These are phyloP conservation scores for Scenedesmus sp. DNA, from an alignment of 163 green algal genomes.

Conservation along the genomic window DNA sequence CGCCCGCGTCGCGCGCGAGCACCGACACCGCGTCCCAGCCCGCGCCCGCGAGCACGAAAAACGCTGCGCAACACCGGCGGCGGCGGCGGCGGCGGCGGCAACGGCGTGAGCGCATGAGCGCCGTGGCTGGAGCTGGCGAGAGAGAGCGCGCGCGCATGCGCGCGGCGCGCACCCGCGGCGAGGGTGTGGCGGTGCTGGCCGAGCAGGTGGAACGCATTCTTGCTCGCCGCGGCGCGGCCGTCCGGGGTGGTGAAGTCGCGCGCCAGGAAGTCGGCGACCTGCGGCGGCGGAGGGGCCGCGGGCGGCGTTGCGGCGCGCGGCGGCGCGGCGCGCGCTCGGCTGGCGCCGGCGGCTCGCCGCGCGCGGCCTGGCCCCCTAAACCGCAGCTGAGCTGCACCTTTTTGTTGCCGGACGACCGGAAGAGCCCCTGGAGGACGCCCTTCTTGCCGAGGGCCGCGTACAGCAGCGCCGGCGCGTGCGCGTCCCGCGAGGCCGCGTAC, in stretches of 20 bases:
- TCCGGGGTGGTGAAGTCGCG: slow-evolving; percentile 66
- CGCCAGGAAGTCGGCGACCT: slow-evolving; percentile 79
- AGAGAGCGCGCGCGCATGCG: no score
- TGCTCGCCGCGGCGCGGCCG: slow-evolving; percentile 67
- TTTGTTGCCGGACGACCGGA: slow-evolving; percentile 52
- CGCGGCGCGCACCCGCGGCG: neutral
- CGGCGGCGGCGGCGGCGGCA: no score
- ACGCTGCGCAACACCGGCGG: no score
- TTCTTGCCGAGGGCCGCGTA: slow-evolving; percentile 77
- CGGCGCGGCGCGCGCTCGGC: no score
- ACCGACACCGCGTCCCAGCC: slow-evolving; percentile 66
- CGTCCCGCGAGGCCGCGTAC: slow-evolving; percentile 67
- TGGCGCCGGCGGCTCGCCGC: no score
- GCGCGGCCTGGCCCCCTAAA: no score
- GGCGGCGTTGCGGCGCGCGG: no score
- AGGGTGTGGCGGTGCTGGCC: slow-evolving; percentile 67
- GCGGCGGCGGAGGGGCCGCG: no score
- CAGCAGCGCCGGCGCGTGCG: slow-evolving; percentile 75
- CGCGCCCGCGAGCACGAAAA: slow-evolving; percentile 76
- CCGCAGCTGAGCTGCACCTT: slow-evolving; percentile 28
- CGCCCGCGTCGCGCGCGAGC: slow-evolving; percentile 67
- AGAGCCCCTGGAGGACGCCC: slow-evolving; percentile 73
- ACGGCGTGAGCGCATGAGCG: no score
- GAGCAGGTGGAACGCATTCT: slow-evolving; percentile 88
- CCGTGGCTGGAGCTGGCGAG: no score